phyloP scores from a whole-genome alignment of 2,329 filamentous ascomycete species.

The Cyphellophora attinorum region DNA sequence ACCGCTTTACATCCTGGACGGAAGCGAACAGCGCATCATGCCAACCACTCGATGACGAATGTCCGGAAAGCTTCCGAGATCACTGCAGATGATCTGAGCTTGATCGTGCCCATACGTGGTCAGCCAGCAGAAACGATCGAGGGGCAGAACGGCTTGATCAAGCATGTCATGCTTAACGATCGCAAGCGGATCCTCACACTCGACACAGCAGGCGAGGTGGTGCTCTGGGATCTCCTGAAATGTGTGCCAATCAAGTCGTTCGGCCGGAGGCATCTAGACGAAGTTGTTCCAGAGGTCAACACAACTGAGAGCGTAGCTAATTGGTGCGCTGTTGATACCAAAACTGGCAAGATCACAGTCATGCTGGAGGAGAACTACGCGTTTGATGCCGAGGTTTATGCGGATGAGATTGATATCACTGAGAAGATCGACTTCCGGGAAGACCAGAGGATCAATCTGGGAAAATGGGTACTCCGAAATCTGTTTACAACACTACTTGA shows the following conservation, averaged over 20 bases:
- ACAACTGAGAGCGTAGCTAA: constrained; percentile 82
- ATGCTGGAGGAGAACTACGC: constrained; percentile 90
- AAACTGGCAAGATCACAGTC: constrained; percentile 83
- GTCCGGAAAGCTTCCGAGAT: constrained; percentile 50
- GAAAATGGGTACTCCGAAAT: constrained; percentile 91
- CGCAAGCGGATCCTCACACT: constrained; percentile 79
- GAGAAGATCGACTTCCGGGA: constrained; percentile 75
- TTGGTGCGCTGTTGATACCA: constrained; percentile 92
- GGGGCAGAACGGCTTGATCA: constrained; percentile 89
- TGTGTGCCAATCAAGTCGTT: constrained; percentile 85
- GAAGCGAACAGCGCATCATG: constrained; percentile 38
- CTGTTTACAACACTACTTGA: constrained; percentile 83
- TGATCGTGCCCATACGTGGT: constrained; percentile 55
- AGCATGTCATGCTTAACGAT: constrained; percentile 86
- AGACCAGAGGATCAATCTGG: constrained; percentile 92
- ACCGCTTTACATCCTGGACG: constrained; percentile 64
- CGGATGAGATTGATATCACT: constrained; percentile 70
- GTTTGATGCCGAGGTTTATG: constrained; percentile 96
- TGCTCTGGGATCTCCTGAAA: constrained; percentile 89
- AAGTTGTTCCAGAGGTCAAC: constrained; percentile 79
- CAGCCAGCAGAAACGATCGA: constrained; percentile 75
- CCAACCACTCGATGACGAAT: constrained; percentile 30
- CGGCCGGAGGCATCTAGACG: constrained; percentile 86
- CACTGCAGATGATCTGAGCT: constrained; percentile 34
- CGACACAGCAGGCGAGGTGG: constrained; percentile 88